Evolutionary conservation across 1,284 basidiomycete genomes (phyloP).

Genomic region (Cystobasidium pallidum): DNA sequence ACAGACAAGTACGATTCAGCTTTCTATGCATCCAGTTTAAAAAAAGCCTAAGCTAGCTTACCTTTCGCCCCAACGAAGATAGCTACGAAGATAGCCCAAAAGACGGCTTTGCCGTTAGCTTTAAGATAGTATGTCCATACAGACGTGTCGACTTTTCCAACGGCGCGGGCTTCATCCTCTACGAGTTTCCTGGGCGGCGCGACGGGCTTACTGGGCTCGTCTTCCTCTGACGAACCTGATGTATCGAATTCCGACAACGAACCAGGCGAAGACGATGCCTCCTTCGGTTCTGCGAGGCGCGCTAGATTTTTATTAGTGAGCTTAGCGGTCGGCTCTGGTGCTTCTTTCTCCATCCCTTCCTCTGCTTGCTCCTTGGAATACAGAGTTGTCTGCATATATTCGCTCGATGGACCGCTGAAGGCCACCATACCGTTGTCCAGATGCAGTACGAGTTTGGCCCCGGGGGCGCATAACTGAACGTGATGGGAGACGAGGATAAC

Average conservation of each 20-base stretch:
- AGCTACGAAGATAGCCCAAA: conserved; percentile 71
- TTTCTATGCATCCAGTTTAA: too few species aligned
- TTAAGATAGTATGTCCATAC: conserved; percentile 80
- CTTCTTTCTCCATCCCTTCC: conserved; percentile 58
- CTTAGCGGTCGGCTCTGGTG: conserved; percentile 50
- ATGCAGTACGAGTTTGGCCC: conserved; percentile 68
- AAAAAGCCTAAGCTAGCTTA: conserved; percentile 64
- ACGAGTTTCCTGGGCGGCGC: conserved; percentile 74
- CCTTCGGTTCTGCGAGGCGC: conserved; percentile 35
- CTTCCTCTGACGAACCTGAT: conserved; percentile 54
- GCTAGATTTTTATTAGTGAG: conserved; percentile 42
- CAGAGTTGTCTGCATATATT: conserved; percentile 64
- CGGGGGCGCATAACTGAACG: conserved; percentile 73
- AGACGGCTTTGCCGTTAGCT: conserved; percentile 57
- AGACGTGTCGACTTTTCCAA: conserved; percentile 74
- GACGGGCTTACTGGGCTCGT: conserved; percentile 61
- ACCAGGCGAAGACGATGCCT: conserved; percentile 55
- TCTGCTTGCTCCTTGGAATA: conserved; percentile 58
- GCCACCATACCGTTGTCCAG: conserved; percentile 83
- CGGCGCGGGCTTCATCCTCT: conserved; percentile 85
- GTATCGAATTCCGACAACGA: conserved; percentile 47
- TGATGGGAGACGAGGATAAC: conserved; percentile 88
- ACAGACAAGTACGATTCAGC: not conserved
- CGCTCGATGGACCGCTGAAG: conserved; percentile 70
- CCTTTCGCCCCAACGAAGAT: conserved; percentile 67